Evolutionary conservation across 257 asterid genomes (phyloP), one percentile per base, ranked within the genome.

Genomic region (Nemophila menziesii): DNA sequence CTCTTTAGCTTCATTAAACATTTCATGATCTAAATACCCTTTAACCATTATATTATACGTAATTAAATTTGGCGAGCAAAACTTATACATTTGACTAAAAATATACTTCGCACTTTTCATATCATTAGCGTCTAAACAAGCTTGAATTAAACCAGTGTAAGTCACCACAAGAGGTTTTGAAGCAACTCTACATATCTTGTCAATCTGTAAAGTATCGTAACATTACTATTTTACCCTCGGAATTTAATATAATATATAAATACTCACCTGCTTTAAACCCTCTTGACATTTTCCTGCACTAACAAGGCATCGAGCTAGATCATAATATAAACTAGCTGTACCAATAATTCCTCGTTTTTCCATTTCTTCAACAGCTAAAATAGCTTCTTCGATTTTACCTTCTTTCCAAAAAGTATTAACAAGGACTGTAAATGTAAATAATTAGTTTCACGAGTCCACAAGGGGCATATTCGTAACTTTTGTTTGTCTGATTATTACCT

Each of bases 251-350:
- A 29, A 36, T 55, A 60, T 40, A 12, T 33, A 39, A 44, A 53
- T 9, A 56, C 57, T 16, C 55, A 84, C 98, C 61, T 84, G 98
- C 64, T 66, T 68, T 40, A 89, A 68, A 16, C 92, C 98, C 58
- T 89, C 98, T 13, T 60, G 66, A 49, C 90, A 75, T 70, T 89
- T 84, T 66, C 90, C 94, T 9, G 92, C 90, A 55, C 85, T 73
- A 61, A 92, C 75, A 67, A 89, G 98, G 75, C 98, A 84, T 36
- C 98, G 90, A 45, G 95, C 94, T 39, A 89, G 80, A 66, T 89
- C 98, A 66, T 89, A 89, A 55, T 89, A 89, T 39, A 84, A 57
- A 69, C 78, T 60, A 33, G 94, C 95, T 54, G 74, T 80, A 54
- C 98, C 98, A 52, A 84, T 82, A 56, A 89, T 76, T 56, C 95